Evolutionary conservation across 805 yeast genomes (phyloP).

Genomic region (Kodamaea hsintzibuensis): DNA sequence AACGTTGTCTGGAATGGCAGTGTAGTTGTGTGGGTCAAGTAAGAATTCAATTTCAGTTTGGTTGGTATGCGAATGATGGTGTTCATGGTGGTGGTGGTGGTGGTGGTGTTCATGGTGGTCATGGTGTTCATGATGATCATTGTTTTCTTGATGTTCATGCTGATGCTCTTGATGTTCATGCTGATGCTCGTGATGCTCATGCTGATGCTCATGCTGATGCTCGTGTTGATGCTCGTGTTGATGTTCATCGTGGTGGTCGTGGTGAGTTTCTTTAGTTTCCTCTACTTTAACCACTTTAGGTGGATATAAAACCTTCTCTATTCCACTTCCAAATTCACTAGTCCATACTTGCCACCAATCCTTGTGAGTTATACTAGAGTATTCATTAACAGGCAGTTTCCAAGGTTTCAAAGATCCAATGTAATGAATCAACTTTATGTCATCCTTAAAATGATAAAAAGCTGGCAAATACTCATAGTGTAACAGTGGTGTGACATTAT

Average conservation of each 20-base stretch:
- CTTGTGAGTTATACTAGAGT: constrained; percentile 16
- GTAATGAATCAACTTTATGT: constrained; percentile 60
- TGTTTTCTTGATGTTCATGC: background rate
- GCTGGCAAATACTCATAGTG: constrained; percentile 77
- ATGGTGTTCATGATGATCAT: background rate
- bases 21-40: constrained; percentile 33
- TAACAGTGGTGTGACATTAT: constrained; percentile 72
- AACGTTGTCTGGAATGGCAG: constrained; percentile 16
- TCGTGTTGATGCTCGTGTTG: constrained; percentile 1
- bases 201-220: constrained; percentile 1
- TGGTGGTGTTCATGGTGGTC: background rate
- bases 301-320: constrained; percentile 19
- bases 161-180: background rate
- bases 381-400: constrained; percentile 25
- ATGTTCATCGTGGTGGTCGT: background rate
- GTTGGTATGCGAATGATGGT: background rate
- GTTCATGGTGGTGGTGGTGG: background rate
- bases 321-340: constrained; percentile 27
- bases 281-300: background rate
- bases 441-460: constrained; percentile 46
- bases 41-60: constrained; percentile 21
- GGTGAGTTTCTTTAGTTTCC: background rate
- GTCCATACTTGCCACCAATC: constrained; percentile 45
- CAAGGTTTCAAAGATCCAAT: constrained; percentile 68
- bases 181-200: background rate